Evolutionary conservation across 192 early-diverging fungal species (phyloP), one percentile per base, ranked within the genome.

Genomic region (Coemansia pectinata): DNA sequence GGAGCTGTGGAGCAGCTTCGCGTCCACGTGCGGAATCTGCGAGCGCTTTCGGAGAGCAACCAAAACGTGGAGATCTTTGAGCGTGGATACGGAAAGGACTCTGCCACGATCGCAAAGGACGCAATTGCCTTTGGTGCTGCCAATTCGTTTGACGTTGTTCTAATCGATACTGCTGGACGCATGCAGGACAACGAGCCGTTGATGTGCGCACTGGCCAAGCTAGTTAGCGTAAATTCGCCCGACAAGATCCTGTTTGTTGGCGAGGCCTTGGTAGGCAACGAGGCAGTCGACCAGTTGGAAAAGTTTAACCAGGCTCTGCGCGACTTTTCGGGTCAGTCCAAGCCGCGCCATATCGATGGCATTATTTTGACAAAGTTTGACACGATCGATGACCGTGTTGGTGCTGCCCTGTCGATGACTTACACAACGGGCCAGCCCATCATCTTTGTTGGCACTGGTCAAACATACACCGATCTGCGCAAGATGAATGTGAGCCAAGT

Each of bases 151-250:
- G 95, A 98, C 78, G 95, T 96, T 6, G 95, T 97, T 12, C 82
- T 98, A 25, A 91, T 98, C 36, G 96, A 98, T 72, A 98, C 96
- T 4, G 96, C 96, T 5, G 96, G 96, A 2, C 88, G 96, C 41
- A 98, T 98, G 96, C 96, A 98, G 76, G 96, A 98, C 72, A 98
- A 98, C 67, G 96, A 97, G 81, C 96, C 96, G 8, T 75, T 98
- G 71, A 98, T 98, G 96, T 88, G 96, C 15, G 93, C 96, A 0
- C 85, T 98, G 62, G 91, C 96, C 27, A 98, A 98, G 86, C 84
- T 98, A 27, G 95, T 97, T 11, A 87, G 92, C 23, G 87, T 90
- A 31, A 98, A 98, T 76, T 86, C 88, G 42, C 95, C 96, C 0
- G 95, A 98, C 83, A 98, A 98, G 82, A 95, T 98, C 65, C 85